Conservation (phyloP, 148 eudicot species). For the Camellia granthamiana region DNA sequence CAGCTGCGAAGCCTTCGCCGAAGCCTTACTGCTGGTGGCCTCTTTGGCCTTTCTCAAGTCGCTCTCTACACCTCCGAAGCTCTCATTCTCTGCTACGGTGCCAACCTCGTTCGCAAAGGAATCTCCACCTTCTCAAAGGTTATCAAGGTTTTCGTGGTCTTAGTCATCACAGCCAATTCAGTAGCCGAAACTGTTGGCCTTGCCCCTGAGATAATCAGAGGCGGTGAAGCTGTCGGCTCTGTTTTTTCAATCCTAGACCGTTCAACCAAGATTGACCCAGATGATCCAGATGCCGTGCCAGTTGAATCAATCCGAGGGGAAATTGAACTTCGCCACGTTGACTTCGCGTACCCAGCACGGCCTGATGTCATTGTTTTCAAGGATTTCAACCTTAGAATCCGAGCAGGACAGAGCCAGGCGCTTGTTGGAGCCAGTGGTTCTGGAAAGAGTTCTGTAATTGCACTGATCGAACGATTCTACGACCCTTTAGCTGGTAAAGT, state of each 20-base stretch:
- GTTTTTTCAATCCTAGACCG: conserved; percentile 86
- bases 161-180: conserved; percentile 94
- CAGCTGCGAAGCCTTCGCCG: conserved; percentile 70
- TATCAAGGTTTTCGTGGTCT: conserved; percentile 86
- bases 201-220: conserved; percentile 93
- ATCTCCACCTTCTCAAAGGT: conserved; percentile 90
- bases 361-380: conserved; percentile 79
- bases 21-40: conserved; percentile 71
- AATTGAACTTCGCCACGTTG: conserved; percentile 88
- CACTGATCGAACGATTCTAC: conserved; percentile 82
- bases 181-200: conserved; percentile 98
- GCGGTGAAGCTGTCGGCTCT: conserved; percentile 92
- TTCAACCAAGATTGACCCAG: conserved; percentile 72
- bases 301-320: conserved; percentile 83
- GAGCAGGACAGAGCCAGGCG: conserved; percentile 98
- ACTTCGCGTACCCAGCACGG: conserved; percentile 87
- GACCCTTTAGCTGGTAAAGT: conserved; percentile 84
- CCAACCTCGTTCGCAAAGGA: conserved; percentile 81
- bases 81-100: conserved; percentile 93
- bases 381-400: conserved; percentile 81
- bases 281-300: conserved; percentile 76
- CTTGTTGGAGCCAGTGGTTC: conserved; percentile 97
- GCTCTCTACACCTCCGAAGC: conserved; percentile 92
- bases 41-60: conserved; percentile 95
- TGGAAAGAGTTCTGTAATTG: conserved; percentile 89